Base-by-base conservation (phyloP, 2,329 filamentous ascomycete genomes). In the Trichophyton equinum region DNA sequence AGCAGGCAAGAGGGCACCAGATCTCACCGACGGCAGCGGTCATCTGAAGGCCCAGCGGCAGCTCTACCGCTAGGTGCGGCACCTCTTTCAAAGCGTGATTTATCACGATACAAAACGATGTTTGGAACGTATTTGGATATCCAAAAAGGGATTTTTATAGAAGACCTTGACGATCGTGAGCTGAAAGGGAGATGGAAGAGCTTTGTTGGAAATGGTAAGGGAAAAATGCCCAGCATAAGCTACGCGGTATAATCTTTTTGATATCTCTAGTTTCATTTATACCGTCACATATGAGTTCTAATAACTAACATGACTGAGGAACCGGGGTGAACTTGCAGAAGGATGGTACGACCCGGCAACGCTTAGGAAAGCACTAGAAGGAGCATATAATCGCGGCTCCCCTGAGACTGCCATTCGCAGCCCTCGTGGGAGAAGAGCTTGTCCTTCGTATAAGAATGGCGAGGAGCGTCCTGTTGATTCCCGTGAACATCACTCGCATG, bases 311-410 rank as follows among this genome's bases (percentile, higher is more conserved):
- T 73, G 66, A 67, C 67, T 68, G 72, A 87, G 85, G 85, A 99
- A 99, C 76, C 83, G 84, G 68, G 87, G 85, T 70, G 89, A 92
- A 75, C 78, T 97, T 64, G 87, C 88, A 3, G 87, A 92, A 73
- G 89, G 89, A 55, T 99, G 92, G 92, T 99, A 97, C 74, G 89
- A 95, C 69, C 88, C 91, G 6, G 82, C 82, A 62, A 88, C 85
- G 65, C 83, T 89, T 63, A 72, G 79, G 64, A 79, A 76, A 61
- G 81, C 80, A 18, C 74, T 78, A 63, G 67, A 65, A 64, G 62
- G 61, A 62, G 53, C 64, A 67, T 60, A 61, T 30, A 38, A 49
- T 42, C 30, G 51, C 27, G 27, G 33, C 2, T 13, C 25, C 2
- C 27, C 51, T 5, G 11, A 44, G 22, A 8, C n/a, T 6, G 6